These are phyloP conservation scores for Lipomyces yamadae DNA, from an alignment of 805 yeast genomes.

Conservation along the genomic window DNA sequence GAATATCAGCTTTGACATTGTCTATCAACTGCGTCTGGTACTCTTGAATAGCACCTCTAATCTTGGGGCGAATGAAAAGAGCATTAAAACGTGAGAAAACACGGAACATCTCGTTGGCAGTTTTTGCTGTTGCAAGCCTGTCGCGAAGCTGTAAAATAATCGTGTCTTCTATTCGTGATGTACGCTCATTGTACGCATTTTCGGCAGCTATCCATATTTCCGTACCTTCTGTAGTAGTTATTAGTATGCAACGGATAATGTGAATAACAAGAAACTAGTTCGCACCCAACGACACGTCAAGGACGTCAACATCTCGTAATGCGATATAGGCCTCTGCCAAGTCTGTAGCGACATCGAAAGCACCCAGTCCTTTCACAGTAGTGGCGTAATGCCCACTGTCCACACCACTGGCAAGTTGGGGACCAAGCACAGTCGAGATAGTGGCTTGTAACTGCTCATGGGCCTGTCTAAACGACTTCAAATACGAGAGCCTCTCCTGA, in stretches of 20 bases:
- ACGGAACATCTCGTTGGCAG: slow-evolving; percentile 57
- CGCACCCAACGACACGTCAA: slow-evolving; percentile 46
- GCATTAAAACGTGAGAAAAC: slow-evolving; percentile 57
- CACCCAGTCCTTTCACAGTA: slow-evolving; percentile 15
- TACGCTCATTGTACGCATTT: slow-evolving; percentile 50
- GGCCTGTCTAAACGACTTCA: slow-evolving; percentile 54
- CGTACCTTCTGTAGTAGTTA: slow-evolving; percentile 43
- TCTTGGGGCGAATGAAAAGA: slow-evolving; percentile 57
- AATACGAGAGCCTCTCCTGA: slow-evolving; percentile 52
- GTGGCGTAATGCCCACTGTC: slow-evolving; percentile 3
- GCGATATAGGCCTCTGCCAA: slow-evolving; percentile 52
- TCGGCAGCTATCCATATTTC: slow-evolving; percentile 53
- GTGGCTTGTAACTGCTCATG: slow-evolving; percentile 59
- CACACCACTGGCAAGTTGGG: slow-evolving; percentile 2
- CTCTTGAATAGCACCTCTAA: slow-evolving; percentile 63
- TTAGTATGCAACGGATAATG: slow-evolving; percentile 29
- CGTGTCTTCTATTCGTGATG: slow-evolving; percentile 53
- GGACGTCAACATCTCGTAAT: slow-evolving; percentile 48
- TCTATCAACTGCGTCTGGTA: slow-evolving; percentile 59
- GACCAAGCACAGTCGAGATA: slow-evolving; percentile 40
- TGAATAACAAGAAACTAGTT: background rate
- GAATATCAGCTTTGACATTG: slow-evolving; percentile 56
- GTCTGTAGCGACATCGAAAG: slow-evolving; percentile 44
- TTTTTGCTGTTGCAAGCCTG: slow-evolving; percentile 49
- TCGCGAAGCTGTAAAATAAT: slow-evolving; percentile 51